A percentile compares a stretch with the other conserved stretches of the same genome.
Conservation (phyloP, 169 alveolate genomes). For the Plasmodium ovale region DNA sequence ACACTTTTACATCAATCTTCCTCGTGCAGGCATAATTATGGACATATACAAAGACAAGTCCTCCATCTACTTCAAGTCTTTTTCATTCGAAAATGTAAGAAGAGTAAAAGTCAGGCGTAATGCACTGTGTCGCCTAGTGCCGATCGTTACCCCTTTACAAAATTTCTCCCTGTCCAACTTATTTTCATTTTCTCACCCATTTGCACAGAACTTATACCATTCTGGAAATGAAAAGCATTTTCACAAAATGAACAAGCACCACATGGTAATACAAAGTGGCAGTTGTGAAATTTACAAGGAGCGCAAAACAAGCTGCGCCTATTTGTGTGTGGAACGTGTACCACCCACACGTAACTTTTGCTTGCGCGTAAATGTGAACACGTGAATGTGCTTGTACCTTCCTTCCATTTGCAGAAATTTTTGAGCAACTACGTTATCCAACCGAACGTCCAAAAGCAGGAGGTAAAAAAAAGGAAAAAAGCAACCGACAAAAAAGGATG, state of each 20-base stretch:
- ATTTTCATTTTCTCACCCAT: no score
- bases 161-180: no score
- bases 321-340: neutral
- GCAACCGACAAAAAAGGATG: neutral
- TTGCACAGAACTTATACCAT: constrained; percentile 35
- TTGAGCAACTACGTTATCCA: constrained; percentile 31
- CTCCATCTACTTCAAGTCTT: constrained; percentile 61
- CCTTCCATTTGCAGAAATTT: constrained; percentile 15
- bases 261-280: constrained; percentile 5
- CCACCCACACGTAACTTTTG: no score
- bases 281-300: no score
- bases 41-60: constrained; percentile 53
- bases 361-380: neutral
- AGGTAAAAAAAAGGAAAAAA: constrained; percentile 21
- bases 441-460: constrained; percentile 15
- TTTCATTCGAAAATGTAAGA: constrained; percentile 67
- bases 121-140: no score
- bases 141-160: no score
- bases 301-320: no score
- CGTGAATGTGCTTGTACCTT: neutral
- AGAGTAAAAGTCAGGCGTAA: no score
- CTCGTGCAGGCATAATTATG: constrained; percentile 68
- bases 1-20: neutral
- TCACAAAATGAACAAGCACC: constrained; percentile 42
- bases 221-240: constrained; percentile 32